Percentiles rank a stretch among this genome's conserved stretches.
These are phyloP conservation scores for Nectriaceae sp. DNA, from an alignment of 2,329 filamentous ascomycete species.

Conservation along the genomic window DNA sequence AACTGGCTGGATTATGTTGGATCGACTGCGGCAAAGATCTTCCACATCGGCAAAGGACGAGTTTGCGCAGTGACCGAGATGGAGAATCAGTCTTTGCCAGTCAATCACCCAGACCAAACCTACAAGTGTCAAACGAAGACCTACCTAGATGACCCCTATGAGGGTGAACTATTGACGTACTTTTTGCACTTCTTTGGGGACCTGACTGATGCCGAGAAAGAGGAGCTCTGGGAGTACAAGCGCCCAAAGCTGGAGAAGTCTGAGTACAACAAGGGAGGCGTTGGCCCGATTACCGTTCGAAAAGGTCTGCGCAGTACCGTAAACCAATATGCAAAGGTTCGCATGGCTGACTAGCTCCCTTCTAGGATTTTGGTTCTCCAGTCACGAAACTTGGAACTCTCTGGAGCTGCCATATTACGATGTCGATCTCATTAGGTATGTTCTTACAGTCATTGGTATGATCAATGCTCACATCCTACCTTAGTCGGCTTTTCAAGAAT, in stretches of 20 bases:
- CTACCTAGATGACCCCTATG: slow-evolving; percentile 43
- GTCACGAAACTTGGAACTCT: slow-evolving; percentile 44
- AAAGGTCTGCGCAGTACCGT: slow-evolving; percentile 27
- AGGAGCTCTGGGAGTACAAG: slow-evolving; percentile 41
- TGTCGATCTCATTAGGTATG: slow-evolving; percentile 39
- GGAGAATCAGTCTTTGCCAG: slow-evolving; percentile 34
- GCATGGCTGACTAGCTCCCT: neutral
- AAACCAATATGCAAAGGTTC: neutral
- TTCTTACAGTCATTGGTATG: neutral
- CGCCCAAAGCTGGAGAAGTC: slow-evolving; percentile 37
- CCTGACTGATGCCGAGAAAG: slow-evolving; percentile 34
- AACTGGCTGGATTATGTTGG: slow-evolving; percentile 43
- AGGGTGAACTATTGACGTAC: slow-evolving; percentile 44
- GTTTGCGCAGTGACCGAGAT: slow-evolving; percentile 43
- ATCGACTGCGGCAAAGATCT: slow-evolving; percentile 37
- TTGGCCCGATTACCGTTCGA: slow-evolving; percentile 44
- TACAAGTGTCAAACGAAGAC: slow-evolving; percentile 39
- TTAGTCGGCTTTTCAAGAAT: slow-evolving; percentile 40
- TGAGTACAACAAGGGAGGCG: slow-evolving; percentile 37
- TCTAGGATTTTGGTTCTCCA: slow-evolving; percentile 42
- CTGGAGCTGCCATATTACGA: slow-evolving; percentile 45
- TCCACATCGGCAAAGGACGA: slow-evolving; percentile 38
- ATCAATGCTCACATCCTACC: fast-evolving
- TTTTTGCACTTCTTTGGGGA: slow-evolving; percentile 42
- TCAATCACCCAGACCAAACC: slow-evolving; percentile 28